These are phyloP conservation scores for Sclerotinia subarctica DNA, from an alignment of 2,329 filamentous ascomycete genomes.

Conservation along the genomic window DNA sequence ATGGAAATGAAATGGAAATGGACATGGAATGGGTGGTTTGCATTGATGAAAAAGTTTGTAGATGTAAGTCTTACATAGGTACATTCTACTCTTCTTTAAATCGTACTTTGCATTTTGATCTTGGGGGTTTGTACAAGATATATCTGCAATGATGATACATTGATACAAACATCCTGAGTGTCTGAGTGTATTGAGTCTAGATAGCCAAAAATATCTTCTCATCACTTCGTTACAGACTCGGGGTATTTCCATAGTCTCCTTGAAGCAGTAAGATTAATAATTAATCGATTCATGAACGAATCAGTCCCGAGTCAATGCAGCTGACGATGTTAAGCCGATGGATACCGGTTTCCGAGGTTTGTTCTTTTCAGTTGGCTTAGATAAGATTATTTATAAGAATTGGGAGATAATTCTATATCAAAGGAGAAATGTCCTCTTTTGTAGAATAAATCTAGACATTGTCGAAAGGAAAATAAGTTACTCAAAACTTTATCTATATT, in stretches of 20 bases:
- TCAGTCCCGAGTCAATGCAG: neutral
- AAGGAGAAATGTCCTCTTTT: neutral
- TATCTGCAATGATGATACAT: no score
- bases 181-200: no score
- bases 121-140: neutral
- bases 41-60: constrained; percentile 7
- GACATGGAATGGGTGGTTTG: neutral
- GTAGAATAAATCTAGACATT: neutral
- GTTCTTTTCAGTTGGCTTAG: neutral
- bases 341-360: constrained; percentile 1
- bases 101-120: neutral
- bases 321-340: constrained; percentile 15
- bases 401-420: neutral
- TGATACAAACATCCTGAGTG: no score
- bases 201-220: no score
- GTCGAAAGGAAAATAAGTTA: no score
- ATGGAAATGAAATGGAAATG: neutral
- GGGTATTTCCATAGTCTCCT: no score
- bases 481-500: no score
- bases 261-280: no score
- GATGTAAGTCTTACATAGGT: neutral
- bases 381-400: neutral
- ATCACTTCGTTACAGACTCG: no score
- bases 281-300: neutral
- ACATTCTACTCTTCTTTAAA: neutral